A percentile compares a stretch with the other conserved stretches of the same genome.
phyloP scores from a whole-genome alignment of 2,329 filamentous ascomycete species.

The Apiospora rasikravindrae region DNA sequence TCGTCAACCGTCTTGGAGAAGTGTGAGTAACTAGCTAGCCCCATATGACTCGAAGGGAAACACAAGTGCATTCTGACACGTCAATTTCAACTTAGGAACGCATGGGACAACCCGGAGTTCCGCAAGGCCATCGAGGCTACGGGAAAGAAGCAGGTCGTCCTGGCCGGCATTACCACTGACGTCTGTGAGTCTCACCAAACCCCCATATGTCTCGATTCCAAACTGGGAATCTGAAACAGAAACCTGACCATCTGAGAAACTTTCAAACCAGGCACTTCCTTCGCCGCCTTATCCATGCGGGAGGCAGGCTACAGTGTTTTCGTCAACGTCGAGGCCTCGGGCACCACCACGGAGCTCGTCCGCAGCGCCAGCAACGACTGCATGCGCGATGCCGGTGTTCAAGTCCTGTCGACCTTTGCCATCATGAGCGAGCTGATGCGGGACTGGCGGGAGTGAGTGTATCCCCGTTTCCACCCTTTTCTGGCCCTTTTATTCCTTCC shows the following conservation, averaged over 20 bases:
- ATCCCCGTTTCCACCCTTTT: not conserved
- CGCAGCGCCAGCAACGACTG: constrained; percentile 69
- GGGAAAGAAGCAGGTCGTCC: constrained; percentile 71
- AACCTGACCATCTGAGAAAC: not conserved
- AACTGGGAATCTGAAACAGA: not conserved
- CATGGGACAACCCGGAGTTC: constrained; percentile 78
- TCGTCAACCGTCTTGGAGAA: constrained; percentile 72
- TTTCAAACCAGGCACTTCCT: constrained; percentile 59
- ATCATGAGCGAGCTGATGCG: constrained; percentile 73
- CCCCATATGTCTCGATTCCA: not conserved
- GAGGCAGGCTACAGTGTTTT: constrained; percentile 75
- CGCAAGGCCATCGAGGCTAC: constrained; percentile 67
- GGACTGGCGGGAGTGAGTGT: constrained; percentile 60
- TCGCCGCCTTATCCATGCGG: constrained; percentile 73
- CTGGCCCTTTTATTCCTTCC: not conserved
- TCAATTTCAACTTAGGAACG: constrained; percentile 47
- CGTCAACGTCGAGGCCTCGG: constrained; percentile 74
- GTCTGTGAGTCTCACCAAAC: constrained; percentile 58
- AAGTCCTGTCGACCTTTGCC: constrained; percentile 65
- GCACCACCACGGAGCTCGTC: constrained; percentile 66
- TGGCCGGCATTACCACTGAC: constrained; percentile 76
- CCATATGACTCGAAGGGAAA: not conserved
- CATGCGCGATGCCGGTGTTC: constrained; percentile 71
- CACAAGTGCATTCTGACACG: not conserved
- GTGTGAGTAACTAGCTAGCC: constrained; percentile 43